Evolutionary conservation across 768 basidiomycete genomes (phyloP).

Genomic region (Austroboletus festivus): DNA sequence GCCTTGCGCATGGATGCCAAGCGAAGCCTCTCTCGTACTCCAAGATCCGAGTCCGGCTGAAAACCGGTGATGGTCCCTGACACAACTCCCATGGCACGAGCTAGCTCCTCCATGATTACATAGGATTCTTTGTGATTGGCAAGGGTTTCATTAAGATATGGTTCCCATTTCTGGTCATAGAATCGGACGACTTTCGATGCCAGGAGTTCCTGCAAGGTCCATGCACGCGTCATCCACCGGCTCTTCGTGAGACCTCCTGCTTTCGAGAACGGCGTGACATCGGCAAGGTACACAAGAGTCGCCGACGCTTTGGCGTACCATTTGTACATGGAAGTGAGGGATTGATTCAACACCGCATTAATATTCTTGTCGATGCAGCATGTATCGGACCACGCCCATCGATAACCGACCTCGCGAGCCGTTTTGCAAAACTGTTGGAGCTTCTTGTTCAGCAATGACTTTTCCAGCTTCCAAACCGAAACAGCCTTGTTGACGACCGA

Average conservation of each 20-base stretch:
- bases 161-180: not conserved
- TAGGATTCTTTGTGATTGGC: not conserved
- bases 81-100: not conserved
- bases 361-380: not conserved
- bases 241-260: not conserved
- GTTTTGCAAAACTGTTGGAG: not conserved
- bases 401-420: not conserved
- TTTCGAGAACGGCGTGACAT: no score
- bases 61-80: not conserved
- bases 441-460: not conserved
- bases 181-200: not conserved
- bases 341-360: not conserved
- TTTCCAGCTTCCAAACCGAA: not conserved
- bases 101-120: not conserved
- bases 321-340: constrained; percentile 2
- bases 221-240: not conserved
- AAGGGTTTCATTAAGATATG: not conserved
- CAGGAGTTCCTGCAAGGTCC: not conserved
- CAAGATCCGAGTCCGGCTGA: not conserved
- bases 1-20: not conserved
- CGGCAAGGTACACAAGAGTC: not conserved
- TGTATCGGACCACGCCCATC: constrained; percentile 1
- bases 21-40: not conserved
- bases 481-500: not conserved
- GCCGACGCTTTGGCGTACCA: not conserved